These are phyloP conservation scores for Fusarium sp. DNA, from an alignment of 2,329 filamentous ascomycete genomes.

Conservation along the genomic window DNA sequence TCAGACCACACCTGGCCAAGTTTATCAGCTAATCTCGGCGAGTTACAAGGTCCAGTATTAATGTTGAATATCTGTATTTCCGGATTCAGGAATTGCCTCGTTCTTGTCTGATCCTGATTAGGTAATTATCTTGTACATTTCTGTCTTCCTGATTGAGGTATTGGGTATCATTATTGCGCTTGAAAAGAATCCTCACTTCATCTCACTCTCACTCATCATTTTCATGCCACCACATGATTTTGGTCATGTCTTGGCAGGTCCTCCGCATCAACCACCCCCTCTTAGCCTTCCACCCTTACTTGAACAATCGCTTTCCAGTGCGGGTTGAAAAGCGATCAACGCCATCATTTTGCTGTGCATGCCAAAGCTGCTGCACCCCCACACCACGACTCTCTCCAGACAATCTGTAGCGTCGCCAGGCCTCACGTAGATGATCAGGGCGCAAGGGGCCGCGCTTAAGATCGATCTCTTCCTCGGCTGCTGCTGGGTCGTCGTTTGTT, in stretches of 20 bases:
- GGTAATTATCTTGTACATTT: conserved; percentile 16
- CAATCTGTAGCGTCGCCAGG: conserved; percentile 76
- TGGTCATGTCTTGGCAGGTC: conserved; percentile 11
- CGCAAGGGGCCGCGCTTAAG: conserved; percentile 71
- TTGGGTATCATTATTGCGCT: conserved; percentile 42
- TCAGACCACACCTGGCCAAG: conserved; percentile 6
- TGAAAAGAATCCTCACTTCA: conserved; percentile 28
- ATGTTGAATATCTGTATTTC: neutral
- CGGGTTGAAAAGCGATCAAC: conserved; percentile 71
- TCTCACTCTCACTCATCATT: conserved; percentile 2
- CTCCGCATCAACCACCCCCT: neutral
- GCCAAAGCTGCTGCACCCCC: conserved; percentile 73
- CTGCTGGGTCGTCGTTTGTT: conserved; percentile 51
- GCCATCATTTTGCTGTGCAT: conserved; percentile 71
- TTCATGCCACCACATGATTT: conserved; percentile 2
- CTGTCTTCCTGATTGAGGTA: conserved; percentile 27
- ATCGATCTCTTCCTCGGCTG: conserved; percentile 47
- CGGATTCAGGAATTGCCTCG: neutral
- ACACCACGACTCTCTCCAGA: conserved; percentile 74
- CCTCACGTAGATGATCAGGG: conserved; percentile 82
- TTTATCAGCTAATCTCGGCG: neutral
- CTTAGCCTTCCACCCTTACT: conserved; percentile 52
- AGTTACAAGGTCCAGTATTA: neutral
- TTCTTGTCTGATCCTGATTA: neutral
- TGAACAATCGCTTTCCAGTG: conserved; percentile 69